Evolutionary conservation across 75 land plant genomes (phyloP), one percentile per base, ranked within the genome.

Genomic region (Picea sitchensis): DNA sequence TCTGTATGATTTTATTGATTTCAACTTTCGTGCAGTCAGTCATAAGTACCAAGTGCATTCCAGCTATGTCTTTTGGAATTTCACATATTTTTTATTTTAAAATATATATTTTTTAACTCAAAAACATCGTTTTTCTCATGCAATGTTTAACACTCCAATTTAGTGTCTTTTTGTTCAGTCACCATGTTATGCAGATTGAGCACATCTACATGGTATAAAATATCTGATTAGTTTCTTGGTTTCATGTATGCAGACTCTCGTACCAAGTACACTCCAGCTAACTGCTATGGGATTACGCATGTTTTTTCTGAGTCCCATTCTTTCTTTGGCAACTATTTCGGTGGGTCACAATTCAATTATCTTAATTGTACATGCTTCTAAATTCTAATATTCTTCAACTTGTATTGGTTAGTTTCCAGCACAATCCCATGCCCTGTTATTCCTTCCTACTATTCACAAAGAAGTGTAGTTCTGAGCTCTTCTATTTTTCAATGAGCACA

Each of bases 201-300:
- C 56, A 51, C 30, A 26, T 58, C 36, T 57, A 56, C 30, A 17
- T 23, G 51, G 31, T 30, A 0, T 13, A 31, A 57, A 54, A 57
- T 12, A 14, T 75, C 32, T 51, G 51, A 21, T 75, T 75, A 12
- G n/a, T 18, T 71, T 71, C 12, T 9, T 71, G 47, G 21, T n/a
- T 81, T 76, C 51, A 36, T 58, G 44, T 32, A 14, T 81, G 74
- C 88, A 97, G 99, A 89, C 88, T 14, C 73, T 88, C 31, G 92
- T 95, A 18, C 99, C 99, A n/a, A 89, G 84, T 82, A 67, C 79
- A 13, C 80, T 97, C 64, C 99, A 97, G 74, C 80, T 97, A 56
- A 64, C 71, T 58, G 95, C 91, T 31, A 95, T 97, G 99, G 87
- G 84, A 44, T 61, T 79, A 18, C 98, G 93, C 64, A 97, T 97